Conservation (phyloP, 2,329 filamentous ascomycete species). For the Harringtonia aguacate region DNA sequence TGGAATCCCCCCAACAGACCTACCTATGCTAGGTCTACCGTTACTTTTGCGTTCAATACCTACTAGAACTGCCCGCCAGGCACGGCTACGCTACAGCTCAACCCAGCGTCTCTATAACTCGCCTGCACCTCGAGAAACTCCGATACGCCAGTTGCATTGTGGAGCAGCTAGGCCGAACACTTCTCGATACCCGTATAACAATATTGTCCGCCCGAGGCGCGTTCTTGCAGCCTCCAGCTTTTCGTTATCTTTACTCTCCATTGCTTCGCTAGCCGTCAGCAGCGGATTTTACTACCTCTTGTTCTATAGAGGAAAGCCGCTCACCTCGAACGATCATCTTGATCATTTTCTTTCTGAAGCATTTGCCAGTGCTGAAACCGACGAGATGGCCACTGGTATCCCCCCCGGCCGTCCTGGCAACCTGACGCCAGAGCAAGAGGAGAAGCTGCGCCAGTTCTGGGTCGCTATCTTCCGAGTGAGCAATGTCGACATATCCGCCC, state of each 20-base stretch:
- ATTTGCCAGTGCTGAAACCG: background rate
- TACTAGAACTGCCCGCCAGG: too few species aligned
- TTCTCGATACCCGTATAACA: background rate
- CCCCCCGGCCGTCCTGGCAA: constrained; percentile 72
- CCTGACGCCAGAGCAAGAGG: constrained; percentile 79
- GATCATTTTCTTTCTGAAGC: background rate
- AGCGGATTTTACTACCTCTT: background rate
- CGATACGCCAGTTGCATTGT: background rate
- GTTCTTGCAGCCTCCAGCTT: constrained; percentile 7
- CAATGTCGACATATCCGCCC: constrained; percentile 44
- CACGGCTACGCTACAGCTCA: too few species aligned
- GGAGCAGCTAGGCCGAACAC: background rate
- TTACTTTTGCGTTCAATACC: too few species aligned
- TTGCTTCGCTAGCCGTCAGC: constrained; percentile 2
- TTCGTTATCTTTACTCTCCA: constrained; percentile 1
- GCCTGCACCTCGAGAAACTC: too few species aligned
- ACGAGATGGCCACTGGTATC: constrained; percentile 19
- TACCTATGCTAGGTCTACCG: too few species aligned
- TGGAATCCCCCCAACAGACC: too few species aligned
- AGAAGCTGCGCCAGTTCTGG: constrained; percentile 85
- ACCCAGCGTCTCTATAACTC: too few species aligned
- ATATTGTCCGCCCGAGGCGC: background rate
- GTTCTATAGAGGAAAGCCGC: background rate
- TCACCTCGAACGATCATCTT: background rate
- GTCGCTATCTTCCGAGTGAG: constrained; percentile 63